These are phyloP conservation scores for Lunasporangiospora selenospora DNA, from an alignment of 192 early-diverging fungal genomes.

Conservation along the genomic window DNA sequence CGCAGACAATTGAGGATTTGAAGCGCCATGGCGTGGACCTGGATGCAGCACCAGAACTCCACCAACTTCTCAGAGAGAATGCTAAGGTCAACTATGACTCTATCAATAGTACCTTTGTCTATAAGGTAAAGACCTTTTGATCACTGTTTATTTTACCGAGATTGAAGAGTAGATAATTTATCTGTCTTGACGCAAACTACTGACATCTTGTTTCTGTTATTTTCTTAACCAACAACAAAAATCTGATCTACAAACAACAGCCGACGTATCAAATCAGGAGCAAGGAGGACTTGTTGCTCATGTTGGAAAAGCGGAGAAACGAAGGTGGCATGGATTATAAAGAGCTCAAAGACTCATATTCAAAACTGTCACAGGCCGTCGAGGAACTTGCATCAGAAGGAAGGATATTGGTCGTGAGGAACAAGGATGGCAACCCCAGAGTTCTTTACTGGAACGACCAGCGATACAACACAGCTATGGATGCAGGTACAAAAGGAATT, in stretches of 20 bases:
- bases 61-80: conserved; percentile 63
- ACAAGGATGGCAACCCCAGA: conserved; percentile 68
- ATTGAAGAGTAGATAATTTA: background rate
- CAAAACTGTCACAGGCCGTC: conserved; percentile 59
- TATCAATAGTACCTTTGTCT: conserved; percentile 65
- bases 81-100: conserved; percentile 70
- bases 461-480: conserved; percentile 58
- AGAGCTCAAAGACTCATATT: conserved; percentile 78
- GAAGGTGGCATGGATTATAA: conserved; percentile 77
- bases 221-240: too few relatives aligned
- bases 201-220: background rate
- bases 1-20: conserved; percentile 66
- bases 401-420: conserved; percentile 66
- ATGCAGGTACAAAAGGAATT: conserved; percentile 45
- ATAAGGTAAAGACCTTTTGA: conserved; percentile 69
- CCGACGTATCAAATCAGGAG: conserved; percentile 75
- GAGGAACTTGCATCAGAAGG: conserved; percentile 63
- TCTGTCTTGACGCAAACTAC: background rate
- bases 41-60: conserved; percentile 57
- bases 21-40: conserved; percentile 64
- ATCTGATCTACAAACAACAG: too few relatives aligned
- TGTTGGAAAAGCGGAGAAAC: conserved; percentile 65
- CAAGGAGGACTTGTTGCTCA: conserved; percentile 72
- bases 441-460: conserved; percentile 74
- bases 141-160: background rate